Conservation (phyloP, 2,329 filamentous ascomycete species). For the Pseudogymnoascus sp. region DNA sequence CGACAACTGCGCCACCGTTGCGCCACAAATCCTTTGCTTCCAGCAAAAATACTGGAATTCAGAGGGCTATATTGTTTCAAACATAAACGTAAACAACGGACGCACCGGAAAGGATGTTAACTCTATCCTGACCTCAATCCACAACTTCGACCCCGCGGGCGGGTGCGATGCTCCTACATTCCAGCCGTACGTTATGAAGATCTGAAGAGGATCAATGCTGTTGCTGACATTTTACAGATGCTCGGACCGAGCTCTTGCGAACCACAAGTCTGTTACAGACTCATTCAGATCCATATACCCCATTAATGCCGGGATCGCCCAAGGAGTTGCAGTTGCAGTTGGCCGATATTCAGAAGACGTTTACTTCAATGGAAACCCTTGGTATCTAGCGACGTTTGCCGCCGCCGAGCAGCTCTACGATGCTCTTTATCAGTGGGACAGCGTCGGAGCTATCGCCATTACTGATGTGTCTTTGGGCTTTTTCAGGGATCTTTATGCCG, state of each 20-base stretch:
- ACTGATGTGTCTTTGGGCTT: constrained; percentile 60
- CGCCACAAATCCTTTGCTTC: constrained; percentile 67
- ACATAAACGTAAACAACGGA: constrained; percentile 56
- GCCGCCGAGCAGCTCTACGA: constrained; percentile 77
- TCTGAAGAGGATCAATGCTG: background rate
- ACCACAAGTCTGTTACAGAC: constrained; percentile 69
- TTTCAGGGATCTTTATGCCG: constrained; percentile 59
- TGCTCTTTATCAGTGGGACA: constrained; percentile 64
- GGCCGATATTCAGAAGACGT: constrained; percentile 66
- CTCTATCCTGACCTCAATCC: constrained; percentile 58
- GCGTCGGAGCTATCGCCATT: constrained; percentile 55
- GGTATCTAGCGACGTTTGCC: constrained; percentile 70
- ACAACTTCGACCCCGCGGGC: constrained; percentile 62
- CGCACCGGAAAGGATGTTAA: constrained; percentile 67
- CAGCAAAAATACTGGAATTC: constrained; percentile 65
- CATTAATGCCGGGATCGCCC: constrained; percentile 59
- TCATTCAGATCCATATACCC: constrained; percentile 65
- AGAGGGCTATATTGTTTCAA: constrained; percentile 57
- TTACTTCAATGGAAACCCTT: constrained; percentile 75
- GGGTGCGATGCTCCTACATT: constrained; percentile 65
- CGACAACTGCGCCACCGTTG: constrained; percentile 53
- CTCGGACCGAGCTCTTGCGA: constrained; percentile 53
- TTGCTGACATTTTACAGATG: constrained; percentile 19
- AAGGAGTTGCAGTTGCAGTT: constrained; percentile 53
- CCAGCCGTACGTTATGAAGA: constrained; percentile 51